These are phyloP conservation scores for Oemleria cerasiformis DNA, from an alignment of 306 rosid species.

Conservation along the genomic window DNA sequence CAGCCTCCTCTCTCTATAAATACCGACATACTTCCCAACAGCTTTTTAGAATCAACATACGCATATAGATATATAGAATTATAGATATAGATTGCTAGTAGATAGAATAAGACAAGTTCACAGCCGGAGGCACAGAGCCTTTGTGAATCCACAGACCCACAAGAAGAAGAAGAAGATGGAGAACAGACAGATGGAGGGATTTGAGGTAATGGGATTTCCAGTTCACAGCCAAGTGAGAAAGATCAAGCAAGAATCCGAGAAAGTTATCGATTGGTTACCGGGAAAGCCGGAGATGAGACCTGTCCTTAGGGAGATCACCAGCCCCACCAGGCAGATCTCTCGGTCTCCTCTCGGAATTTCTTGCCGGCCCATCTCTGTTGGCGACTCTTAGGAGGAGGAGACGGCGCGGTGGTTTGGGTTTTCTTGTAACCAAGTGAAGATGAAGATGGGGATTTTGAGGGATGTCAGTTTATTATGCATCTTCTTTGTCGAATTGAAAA, in stretches of 20 bases:
- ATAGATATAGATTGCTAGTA: neutral
- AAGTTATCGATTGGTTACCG: conserved; percentile 46
- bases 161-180: conserved; percentile 42
- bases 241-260: conserved; percentile 78
- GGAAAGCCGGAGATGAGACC: conserved; percentile 57
- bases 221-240: conserved; percentile 74
- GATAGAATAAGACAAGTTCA: neutral
- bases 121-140: neutral
- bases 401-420: neutral
- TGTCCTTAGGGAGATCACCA: conserved; percentile 43
- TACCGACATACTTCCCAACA: neutral
- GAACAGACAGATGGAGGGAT: conserved; percentile 29
- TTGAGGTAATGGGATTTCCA: conserved; percentile 32
- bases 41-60: neutral
- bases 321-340: conserved; percentile 46
- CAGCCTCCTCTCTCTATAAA: conserved; percentile 23
- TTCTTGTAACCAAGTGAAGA: neutral
- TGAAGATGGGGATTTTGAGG: neutral
- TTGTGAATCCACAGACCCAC: conserved; percentile 12
- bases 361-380: conserved; percentile 48
- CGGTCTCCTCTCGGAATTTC: conserved; percentile 81
- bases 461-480: neutral
- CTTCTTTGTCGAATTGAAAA: conserved; percentile 5
- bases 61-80: neutral
- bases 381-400: conserved; percentile 40